Percentiles rank a stretch among this genome's conserved stretches.
These are phyloP conservation scores for Clathrus columnatus DNA, from an alignment of 768 basidiomycete species.

Conservation along the genomic window DNA sequence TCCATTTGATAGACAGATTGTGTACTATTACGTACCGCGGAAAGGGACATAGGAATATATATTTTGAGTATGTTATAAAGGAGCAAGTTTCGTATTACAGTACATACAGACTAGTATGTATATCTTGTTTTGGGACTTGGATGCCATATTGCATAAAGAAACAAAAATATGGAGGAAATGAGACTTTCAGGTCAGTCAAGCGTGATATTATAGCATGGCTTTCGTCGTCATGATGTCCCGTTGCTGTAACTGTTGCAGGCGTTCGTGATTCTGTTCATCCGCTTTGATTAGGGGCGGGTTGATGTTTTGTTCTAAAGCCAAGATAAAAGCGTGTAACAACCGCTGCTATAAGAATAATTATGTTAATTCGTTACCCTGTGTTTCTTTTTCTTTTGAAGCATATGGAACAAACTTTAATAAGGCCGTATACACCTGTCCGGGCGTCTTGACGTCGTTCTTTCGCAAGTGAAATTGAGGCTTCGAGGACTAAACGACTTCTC, in stretches of 20 bases:
- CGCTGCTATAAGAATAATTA: not conserved
- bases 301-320: not conserved
- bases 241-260: not conserved
- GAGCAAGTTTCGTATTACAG: too few species aligned
- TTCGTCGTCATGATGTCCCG: not conserved
- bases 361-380: not conserved
- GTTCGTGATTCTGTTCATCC: not conserved
- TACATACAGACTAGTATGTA: too few species aligned
- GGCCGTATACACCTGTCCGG: slow-evolving; percentile 56
- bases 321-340: not conserved
- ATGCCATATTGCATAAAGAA: too few species aligned
- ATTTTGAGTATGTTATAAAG: too few species aligned
- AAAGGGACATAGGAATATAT: too few species aligned
- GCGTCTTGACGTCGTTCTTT: slow-evolving; percentile 43
- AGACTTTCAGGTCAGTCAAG: too few species aligned
- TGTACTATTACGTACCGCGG: too few species aligned
- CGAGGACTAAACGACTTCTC: slow-evolving; percentile 43
- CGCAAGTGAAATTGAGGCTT: slow-evolving; percentile 56
- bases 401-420: slow-evolving; percentile 48
- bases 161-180: too few species aligned
- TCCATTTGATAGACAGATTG: too few species aligned
- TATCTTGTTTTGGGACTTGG: too few species aligned
- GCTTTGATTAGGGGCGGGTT: not conserved
- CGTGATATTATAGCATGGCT: not conserved
- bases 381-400: not conserved